Evolutionary conservation across 306 rosid species (phyloP).

Genomic region (Acacia crassicarpa): DNA sequence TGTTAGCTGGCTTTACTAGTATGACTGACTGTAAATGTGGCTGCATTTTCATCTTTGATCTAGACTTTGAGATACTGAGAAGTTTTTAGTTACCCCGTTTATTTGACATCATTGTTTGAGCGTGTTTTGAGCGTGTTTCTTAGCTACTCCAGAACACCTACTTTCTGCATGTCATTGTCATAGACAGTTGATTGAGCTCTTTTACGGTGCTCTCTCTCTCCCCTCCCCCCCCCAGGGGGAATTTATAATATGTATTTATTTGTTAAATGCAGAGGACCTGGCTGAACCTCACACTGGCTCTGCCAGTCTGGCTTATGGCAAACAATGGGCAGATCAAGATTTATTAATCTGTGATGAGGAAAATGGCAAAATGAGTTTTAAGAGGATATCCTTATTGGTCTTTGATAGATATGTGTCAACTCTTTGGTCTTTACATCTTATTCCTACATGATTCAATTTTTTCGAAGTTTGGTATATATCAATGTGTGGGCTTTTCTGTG

Average conservation of each 20-base stretch:
- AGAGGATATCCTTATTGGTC: neutral
- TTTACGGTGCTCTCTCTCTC: neutral
- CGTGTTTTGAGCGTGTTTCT: neutral
- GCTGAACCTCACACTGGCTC: neutral
- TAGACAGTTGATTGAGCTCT: neutral
- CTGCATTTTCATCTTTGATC: conserved; percentile 19
- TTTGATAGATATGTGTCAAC: neutral
- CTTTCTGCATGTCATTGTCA: neutral
- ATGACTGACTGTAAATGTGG: conserved; percentile 30
- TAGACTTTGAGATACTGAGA: conserved; percentile 14
- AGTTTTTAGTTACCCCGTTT: conserved; percentile 6
- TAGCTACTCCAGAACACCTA: neutral
- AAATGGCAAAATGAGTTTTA: neutral
- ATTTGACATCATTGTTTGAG: neutral
- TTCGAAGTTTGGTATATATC: neutral
- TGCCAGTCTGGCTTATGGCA: neutral
- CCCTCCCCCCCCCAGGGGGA: no score
- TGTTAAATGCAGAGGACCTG: neutral
- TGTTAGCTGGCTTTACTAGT: neutral
- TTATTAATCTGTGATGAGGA: neutral
- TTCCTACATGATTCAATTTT: neutral
- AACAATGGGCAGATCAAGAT: neutral
- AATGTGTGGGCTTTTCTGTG: neutral
- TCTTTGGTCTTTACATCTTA: neutral
- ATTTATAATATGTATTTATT: neutral